phyloP scores from a whole-genome alignment of 225 moss, liverwort and hornwort genomes.

The Polytrichum formosum region DNA sequence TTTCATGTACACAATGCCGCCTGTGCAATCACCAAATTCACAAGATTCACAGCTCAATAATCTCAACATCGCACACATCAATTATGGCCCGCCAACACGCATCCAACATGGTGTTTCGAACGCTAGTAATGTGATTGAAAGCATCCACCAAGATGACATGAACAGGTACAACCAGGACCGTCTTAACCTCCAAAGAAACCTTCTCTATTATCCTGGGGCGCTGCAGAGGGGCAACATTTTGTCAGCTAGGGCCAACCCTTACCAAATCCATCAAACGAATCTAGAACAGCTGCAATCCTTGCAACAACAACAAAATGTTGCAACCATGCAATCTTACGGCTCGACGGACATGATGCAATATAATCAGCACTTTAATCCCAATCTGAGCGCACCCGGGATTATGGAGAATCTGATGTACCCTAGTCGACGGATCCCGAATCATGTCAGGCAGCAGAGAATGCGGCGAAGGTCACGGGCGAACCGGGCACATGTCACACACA shows the following conservation, averaged over 20 bases:
- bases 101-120: background rate
- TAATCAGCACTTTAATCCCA: background rate
- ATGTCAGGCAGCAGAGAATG: constrained; percentile 5
- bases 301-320: constrained; percentile 4
- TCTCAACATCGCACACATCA: background rate
- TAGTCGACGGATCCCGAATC: background rate
- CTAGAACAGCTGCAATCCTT: constrained; percentile 6
- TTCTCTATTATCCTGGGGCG: background rate
- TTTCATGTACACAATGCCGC: background rate
- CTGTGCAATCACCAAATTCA: background rate
- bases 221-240: background rate
- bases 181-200: background rate
- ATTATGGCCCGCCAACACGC: constrained; percentile 6
- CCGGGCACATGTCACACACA: constrained; percentile 5
- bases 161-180: constrained; percentile 1
- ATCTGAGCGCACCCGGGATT: background rate
- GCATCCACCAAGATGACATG: constrained; percentile 2
- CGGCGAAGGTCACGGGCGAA: constrained; percentile 10
- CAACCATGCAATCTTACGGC: background rate
- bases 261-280: constrained; percentile 4
- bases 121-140: background rate
- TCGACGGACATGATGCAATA: no score
- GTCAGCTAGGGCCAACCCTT: background rate
- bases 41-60: background rate
- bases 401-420: background rate